A percentile compares a stretch with the other conserved stretches of the same genome.
Evolutionary conservation across 805 yeast species (phyloP).

Genomic region (Wickerhamomyces rabaulensis): DNA sequence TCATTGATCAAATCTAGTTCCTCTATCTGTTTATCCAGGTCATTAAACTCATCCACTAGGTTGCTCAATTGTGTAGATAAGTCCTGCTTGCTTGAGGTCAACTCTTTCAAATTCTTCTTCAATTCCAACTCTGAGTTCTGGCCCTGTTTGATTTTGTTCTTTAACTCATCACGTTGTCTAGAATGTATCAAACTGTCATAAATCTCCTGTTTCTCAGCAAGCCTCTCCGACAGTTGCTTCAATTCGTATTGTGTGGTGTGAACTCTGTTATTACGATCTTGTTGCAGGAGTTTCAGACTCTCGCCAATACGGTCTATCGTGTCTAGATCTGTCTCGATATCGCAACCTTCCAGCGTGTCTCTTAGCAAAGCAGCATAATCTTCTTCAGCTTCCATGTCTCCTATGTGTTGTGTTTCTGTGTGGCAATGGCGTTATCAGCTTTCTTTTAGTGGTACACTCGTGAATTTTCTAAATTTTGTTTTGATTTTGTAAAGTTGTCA

Average conservation of each 20-base stretch:
- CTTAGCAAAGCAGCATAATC: slow-evolving; percentile 27
- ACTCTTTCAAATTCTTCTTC: slow-evolving; percentile 47
- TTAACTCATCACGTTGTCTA: slow-evolving; percentile 25
- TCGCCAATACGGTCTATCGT: slow-evolving; percentile 41
- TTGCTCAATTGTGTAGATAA: slow-evolving; percentile 31
- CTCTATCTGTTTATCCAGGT: slow-evolving; percentile 30
- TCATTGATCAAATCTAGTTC: slow-evolving; percentile 22
- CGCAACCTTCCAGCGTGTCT: slow-evolving; percentile 42
- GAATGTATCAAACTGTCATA: slow-evolving; percentile 26
- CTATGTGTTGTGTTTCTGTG: no score
- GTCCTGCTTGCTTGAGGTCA: slow-evolving; percentile 39
- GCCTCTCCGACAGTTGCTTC: slow-evolving; percentile 13
- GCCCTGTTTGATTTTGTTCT: slow-evolving; percentile 26
- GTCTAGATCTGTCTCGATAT: slow-evolving; percentile 45
- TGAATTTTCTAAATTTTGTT: background rate
- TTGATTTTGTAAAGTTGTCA: background rate
- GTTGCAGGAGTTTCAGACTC: slow-evolving; percentile 27
- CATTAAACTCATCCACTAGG: slow-evolving; percentile 31
- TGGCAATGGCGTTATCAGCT: background rate
- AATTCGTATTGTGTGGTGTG: slow-evolving; percentile 18
- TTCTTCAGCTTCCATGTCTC: background rate
- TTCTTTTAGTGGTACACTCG: background rate
- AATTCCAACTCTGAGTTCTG: slow-evolving; percentile 44
- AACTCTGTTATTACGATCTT: slow-evolving; percentile 26
- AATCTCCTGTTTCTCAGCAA: slow-evolving; percentile 10